Evolutionary conservation across 139 green algal species (phyloP), one percentile per base, ranked within the genome.

Genomic region (Chlorella sp.): DNA sequence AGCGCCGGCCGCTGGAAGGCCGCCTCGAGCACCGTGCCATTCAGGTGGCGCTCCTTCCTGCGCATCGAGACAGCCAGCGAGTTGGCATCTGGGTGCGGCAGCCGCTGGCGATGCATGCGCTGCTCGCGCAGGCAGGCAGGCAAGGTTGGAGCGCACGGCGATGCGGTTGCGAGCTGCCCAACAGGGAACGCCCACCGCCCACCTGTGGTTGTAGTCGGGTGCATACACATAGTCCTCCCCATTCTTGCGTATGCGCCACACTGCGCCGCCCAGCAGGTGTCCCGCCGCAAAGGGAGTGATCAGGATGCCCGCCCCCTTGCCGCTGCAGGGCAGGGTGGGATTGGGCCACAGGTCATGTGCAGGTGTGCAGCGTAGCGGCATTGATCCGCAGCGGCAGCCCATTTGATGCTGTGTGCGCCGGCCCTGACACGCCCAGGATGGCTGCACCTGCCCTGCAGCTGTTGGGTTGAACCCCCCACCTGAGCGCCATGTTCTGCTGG

Each of bases 141-240:
- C n/a, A n/a, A n/a, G n/a, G n/a, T n/a, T n/a, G n/a, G n/a, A n/a
- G n/a, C n/a, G n/a, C n/a, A n/a, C n/a, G n/a, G n/a, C n/a, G n/a
- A n/a, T n/a, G n/a, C n/a, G n/a, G n/a, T n/a, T n/a, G n/a, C n/a
- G n/a, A n/a, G n/a, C n/a, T n/a, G n/a, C n/a, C n/a, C n/a, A n/a
- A n/a, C n/a, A n/a, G n/a, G n/a, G n/a, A n/a, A 51, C 44, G 9
- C 9, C 20, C 5, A 4, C 64, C 41, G 18, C 78, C 21, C 57
- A 80, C 71, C 67, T 78, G 88, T 99, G 94, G 88, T 98, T 98
- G 87, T 92, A 97, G 83, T 97, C 94, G 5, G 96, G 89, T 1
- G 95, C 96, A 78, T 99, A 99, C 56, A 99, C 87, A 21, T 98
- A 82, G 36, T 98, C 93, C 75, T 98, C 93, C 0, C 89, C 92